These are phyloP conservation scores for Zizania latifolia DNA, from an alignment of 176 grass and related monocot species.

Conservation along the genomic window DNA sequence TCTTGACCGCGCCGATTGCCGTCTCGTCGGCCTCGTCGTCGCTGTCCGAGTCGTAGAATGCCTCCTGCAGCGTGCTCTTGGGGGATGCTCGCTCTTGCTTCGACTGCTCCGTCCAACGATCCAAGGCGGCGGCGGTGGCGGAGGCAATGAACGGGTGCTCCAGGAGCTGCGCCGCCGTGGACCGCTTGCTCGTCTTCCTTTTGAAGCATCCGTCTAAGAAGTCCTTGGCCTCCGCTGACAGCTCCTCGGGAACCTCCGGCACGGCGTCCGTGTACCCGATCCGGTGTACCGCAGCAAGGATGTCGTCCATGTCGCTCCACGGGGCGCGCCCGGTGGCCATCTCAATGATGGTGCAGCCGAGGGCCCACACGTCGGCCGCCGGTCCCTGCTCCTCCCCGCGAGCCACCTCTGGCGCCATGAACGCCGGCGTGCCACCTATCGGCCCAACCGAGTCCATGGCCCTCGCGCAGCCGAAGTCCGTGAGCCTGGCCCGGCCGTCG, in stretches of 20 bases:
- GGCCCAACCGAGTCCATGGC: not conserved
- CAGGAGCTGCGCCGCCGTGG: constrained; percentile 40
- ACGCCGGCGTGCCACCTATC: constrained; percentile 61
- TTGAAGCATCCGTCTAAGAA: constrained; percentile 58
- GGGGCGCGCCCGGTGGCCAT: constrained; percentile 56
- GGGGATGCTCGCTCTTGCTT: constrained; percentile 47
- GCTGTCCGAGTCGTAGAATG: constrained; percentile 41
- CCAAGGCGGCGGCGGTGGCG: constrained; percentile 20
- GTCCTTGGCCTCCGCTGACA: constrained; percentile 49
- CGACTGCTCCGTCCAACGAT: constrained; percentile 41
- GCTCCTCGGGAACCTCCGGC: constrained; percentile 42
- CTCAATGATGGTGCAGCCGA: constrained; percentile 66
- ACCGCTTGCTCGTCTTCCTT: constrained; percentile 41
- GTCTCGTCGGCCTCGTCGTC: constrained; percentile 2
- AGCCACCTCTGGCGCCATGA: constrained; percentile 85
- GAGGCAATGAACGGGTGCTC: constrained; percentile 54
- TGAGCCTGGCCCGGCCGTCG: constrained; percentile 53
- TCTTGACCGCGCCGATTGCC: constrained; percentile 3
- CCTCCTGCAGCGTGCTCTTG: constrained; percentile 61
- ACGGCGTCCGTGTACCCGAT: constrained; percentile 59
- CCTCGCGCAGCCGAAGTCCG: constrained; percentile 67
- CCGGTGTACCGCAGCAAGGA: constrained; percentile 46
- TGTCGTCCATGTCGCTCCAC: constrained; percentile 31
- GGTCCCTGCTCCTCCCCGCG: constrained; percentile 63
- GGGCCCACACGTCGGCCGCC: constrained; percentile 66